phyloP scores from a whole-genome alignment of 139 green algal genomes.

The Ettlia oleoabundans region DNA sequence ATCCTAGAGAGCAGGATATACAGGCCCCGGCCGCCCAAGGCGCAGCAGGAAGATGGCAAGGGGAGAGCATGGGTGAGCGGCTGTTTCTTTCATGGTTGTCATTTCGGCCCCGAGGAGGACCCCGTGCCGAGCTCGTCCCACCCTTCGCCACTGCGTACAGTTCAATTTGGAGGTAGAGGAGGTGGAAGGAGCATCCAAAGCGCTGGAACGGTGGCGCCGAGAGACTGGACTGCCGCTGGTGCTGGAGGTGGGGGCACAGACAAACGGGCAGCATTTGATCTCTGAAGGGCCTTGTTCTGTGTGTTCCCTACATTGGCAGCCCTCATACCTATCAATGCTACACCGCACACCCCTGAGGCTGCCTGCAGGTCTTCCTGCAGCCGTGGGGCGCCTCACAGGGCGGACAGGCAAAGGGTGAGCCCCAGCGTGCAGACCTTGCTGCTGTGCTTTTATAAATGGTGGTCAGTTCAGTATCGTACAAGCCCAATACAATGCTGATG shows the following conservation, averaged over 20 bases:
- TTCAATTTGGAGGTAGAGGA: slow-evolving; percentile 73
- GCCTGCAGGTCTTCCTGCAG: slow-evolving; percentile 50
- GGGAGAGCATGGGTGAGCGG: not conserved
- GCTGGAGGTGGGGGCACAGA: not conserved
- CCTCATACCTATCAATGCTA: too few species aligned
- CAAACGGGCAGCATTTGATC: too few species aligned
- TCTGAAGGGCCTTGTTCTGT: too few species aligned
- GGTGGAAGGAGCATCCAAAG: slow-evolving; percentile 39
- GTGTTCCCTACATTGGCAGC: too few species aligned
- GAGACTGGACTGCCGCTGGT: slow-evolving; percentile 49
- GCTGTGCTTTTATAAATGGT: too few species aligned
- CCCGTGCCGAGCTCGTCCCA: too few species aligned
- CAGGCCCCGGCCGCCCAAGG: not conserved
- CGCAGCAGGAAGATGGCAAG: not conserved
- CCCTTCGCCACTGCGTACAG: slow-evolving; percentile 33
- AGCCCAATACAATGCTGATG: too few species aligned
- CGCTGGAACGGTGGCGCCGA: slow-evolving; percentile 53
- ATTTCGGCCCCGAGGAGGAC: too few species aligned
- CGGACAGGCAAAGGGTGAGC: not conserved
- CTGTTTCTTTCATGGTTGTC: too few species aligned
- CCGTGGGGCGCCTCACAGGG: slow-evolving; percentile 34
- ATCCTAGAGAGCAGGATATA: not conserved
- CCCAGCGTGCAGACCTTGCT: not conserved
- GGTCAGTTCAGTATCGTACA: too few species aligned
- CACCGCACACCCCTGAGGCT: not conserved